These are phyloP conservation scores for Coprinopsis sp. DNA, from an alignment of 768 basidiomycete genomes.

Conservation along the genomic window DNA sequence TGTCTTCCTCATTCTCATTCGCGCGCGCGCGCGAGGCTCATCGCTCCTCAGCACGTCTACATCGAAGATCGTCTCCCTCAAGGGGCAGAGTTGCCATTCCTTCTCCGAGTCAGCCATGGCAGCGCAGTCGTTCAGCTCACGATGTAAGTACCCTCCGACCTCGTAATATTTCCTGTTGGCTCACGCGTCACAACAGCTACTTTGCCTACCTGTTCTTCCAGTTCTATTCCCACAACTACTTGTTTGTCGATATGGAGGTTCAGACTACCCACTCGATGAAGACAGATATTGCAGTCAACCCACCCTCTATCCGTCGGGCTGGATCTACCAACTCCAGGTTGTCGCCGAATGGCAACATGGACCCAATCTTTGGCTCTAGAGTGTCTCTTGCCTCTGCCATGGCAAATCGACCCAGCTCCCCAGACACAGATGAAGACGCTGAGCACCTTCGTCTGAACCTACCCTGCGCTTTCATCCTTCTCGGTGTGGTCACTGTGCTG, in stretches of 20 bases:
- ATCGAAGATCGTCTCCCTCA: slow-evolving; percentile 25
- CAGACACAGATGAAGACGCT: slow-evolving; percentile 13
- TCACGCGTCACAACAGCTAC: not conserved
- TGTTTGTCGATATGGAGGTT: slow-evolving; percentile 35
- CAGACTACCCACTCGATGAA: slow-evolving; percentile 13
- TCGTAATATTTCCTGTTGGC: not conserved
- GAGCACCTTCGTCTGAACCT: slow-evolving; percentile 33
- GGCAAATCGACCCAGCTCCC: slow-evolving; percentile 6
- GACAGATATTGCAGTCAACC: not conserved
- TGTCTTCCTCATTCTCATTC: slow-evolving; percentile 4
- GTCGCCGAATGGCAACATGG: too few species aligned
- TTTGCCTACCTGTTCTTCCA: slow-evolving; percentile 43
- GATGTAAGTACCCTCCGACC: slow-evolving; percentile 25
- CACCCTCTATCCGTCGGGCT: slow-evolving; percentile 9
- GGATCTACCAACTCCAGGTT: slow-evolving; percentile 7
- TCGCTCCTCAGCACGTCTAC: slow-evolving; percentile 25
- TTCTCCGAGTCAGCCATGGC: slow-evolving; percentile 43
- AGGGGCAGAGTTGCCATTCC: slow-evolving; percentile 34
- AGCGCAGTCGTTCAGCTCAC: slow-evolving; percentile 42
- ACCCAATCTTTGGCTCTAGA: slow-evolving; percentile 16
- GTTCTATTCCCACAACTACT: slow-evolving; percentile 47
- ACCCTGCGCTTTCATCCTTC: slow-evolving; percentile 27
- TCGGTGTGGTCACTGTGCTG: slow-evolving; percentile 30
- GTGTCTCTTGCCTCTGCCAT: slow-evolving; percentile 13
- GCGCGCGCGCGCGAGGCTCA: too few species aligned